These are phyloP conservation scores for Colletotrichum sojae DNA, from an alignment of 2,329 filamentous ascomycete genomes.

Conservation along the genomic window DNA sequence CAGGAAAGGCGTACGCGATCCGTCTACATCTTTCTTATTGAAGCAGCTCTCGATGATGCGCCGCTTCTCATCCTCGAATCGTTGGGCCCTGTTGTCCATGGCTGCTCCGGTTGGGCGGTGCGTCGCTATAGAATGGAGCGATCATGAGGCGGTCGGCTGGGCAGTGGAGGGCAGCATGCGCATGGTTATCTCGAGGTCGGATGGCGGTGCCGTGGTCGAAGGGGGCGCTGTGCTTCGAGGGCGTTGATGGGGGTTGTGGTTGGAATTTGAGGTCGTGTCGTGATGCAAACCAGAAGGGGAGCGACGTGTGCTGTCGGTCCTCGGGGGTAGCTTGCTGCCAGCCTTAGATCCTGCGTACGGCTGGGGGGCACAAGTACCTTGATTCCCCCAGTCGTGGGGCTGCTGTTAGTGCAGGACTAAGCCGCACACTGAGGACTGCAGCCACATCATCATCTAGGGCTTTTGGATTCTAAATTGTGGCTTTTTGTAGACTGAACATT, in stretches of 20 bases:
- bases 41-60: conserved; percentile 97
- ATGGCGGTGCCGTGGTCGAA: conserved; percentile 7
- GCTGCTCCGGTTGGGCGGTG: conserved; percentile 39
- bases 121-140: conserved; percentile 31
- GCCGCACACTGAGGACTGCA: background rate
- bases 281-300: conserved; percentile 38
- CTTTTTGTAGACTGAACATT: no score
- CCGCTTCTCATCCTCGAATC: conserved; percentile 96
- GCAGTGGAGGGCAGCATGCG: conserved; percentile 22
- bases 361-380: conserved; percentile 28
- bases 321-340: conserved; percentile 38
- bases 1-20: conserved; percentile 74
- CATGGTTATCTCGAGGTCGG: conserved; percentile 33
- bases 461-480: no score
- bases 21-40: conserved; percentile 88
- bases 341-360: conserved; percentile 21
- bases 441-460: conserved; percentile 22
- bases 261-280: conserved; percentile 37
- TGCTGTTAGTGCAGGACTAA: conserved; percentile 25
- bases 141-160: conserved; percentile 37
- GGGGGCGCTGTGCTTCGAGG: conserved; percentile 5
- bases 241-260: conserved; percentile 15
- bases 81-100: conserved; percentile 72
- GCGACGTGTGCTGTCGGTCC: conserved; percentile 29
- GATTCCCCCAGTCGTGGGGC: conserved; percentile 18